Evolutionary conservation across 345 rosid genomes (phyloP).

Genomic region (Pugionium cornutum): DNA sequence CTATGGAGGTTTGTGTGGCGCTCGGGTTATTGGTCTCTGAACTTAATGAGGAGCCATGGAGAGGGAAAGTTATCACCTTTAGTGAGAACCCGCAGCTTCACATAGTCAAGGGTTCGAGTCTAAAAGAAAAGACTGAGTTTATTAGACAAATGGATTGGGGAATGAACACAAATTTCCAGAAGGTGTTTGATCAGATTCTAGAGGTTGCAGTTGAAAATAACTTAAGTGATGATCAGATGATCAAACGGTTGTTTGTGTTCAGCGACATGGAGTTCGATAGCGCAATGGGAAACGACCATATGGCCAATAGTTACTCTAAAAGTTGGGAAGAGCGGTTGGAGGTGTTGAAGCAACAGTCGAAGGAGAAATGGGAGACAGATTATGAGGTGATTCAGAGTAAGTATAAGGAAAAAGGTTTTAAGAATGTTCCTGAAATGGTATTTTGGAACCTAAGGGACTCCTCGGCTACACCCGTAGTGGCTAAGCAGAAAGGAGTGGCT

Average conservation of each 20-base stretch:
- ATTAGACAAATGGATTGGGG: slow-evolving; percentile 45
- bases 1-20: slow-evolving; percentile 63
- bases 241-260: slow-evolving; percentile 61
- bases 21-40: slow-evolving; percentile 57
- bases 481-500: slow-evolving; percentile 43
- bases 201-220: slow-evolving; percentile 47
- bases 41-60: slow-evolving; percentile 64
- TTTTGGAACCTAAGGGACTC: slow-evolving; percentile 47
- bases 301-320: no score
- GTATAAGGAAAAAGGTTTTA: slow-evolving; percentile 47
- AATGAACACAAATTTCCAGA: slow-evolving; percentile 45
- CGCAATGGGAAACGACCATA: slow-evolving; percentile 15
- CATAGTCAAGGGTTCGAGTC: slow-evolving; percentile 35
- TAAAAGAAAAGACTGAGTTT: slow-evolving; percentile 41
- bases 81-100: slow-evolving; percentile 49
- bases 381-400: slow-evolving; percentile 48
- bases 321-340: neutral
- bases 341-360: neutral
- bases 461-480: slow-evolving; percentile 36
- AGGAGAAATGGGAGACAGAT: slow-evolving; percentile 50
- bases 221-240: slow-evolving; percentile 53
- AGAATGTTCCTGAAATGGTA: slow-evolving; percentile 49
- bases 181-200: slow-evolving; percentile 57
- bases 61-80: slow-evolving; percentile 59
- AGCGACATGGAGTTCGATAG: slow-evolving; percentile 65